A percentile compares a stretch with the other conserved stretches of the same genome.
phyloP scores from a whole-genome alignment of 2,329 filamentous ascomycete genomes.

The Alternaria arborescens region DNA sequence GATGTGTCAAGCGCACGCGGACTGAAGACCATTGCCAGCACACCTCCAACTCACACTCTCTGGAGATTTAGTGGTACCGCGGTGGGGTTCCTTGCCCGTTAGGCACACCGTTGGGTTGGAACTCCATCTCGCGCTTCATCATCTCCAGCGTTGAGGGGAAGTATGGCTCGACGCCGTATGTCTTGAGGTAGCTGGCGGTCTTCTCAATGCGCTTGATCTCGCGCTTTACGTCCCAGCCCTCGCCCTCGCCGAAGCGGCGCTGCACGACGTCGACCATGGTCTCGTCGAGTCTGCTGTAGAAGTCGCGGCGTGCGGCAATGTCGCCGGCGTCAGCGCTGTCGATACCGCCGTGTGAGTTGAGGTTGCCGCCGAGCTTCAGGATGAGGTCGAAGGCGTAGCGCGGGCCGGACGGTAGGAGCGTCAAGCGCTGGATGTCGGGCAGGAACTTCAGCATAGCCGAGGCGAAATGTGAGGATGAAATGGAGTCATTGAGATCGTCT shows the following conservation, averaged over 20 bases:
- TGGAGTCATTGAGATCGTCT: constrained; percentile 64
- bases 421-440: constrained; percentile 61
- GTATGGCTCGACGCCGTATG: constrained; percentile 63
- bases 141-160: constrained; percentile 61
- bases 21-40: constrained; percentile 14
- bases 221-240: constrained; percentile 61
- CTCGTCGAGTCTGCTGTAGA: constrained; percentile 59
- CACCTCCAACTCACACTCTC: constrained; percentile 24
- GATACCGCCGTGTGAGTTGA: constrained; percentile 63
- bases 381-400: constrained; percentile 63
- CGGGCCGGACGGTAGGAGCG: constrained; percentile 58
- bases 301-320: constrained; percentile 58
- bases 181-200: constrained; percentile 61
- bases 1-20: background rate
- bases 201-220: constrained; percentile 66
- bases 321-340: constrained; percentile 60
- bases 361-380: constrained; percentile 64
- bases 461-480: constrained; percentile 62
- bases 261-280: constrained; percentile 63
- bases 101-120: constrained; percentile 37
- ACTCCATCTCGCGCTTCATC: constrained; percentile 56
- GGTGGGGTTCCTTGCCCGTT: constrained; percentile 45
- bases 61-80: constrained; percentile 44
- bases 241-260: constrained; percentile 60
- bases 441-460: constrained; percentile 65